Evolutionary conservation across 2,329 filamentous ascomycete species (phyloP).

Genomic region (Sarocladium kiliense): DNA sequence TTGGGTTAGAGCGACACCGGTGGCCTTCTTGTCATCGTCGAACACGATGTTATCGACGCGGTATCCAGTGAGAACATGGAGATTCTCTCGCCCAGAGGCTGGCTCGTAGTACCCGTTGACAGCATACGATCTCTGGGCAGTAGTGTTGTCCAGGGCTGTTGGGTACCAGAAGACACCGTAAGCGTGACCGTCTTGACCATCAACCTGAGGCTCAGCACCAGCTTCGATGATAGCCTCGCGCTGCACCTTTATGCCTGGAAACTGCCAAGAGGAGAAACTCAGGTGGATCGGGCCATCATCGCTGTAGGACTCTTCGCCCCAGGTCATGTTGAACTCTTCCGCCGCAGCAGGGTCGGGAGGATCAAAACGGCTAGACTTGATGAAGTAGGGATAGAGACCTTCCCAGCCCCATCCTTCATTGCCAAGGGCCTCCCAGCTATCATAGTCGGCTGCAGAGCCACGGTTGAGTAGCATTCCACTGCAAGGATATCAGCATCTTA

Average conservation of each 20-base stretch:
- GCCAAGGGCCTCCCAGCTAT: slow-evolving; percentile 31
- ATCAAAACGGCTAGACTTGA: slow-evolving; percentile 16
- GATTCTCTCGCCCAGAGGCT: slow-evolving; percentile 13
- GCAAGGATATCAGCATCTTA: no score
- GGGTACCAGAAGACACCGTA: slow-evolving; percentile 19
- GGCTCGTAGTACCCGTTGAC: slow-evolving; percentile 18
- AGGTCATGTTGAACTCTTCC: slow-evolving; percentile 15
- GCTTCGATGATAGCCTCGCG: slow-evolving; percentile 13
- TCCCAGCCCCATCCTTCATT: slow-evolving; percentile 33
- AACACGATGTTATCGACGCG: slow-evolving; percentile 18
- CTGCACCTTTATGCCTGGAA: slow-evolving; percentile 18
- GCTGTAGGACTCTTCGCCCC: slow-evolving; percentile 17
- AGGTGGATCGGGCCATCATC: slow-evolving; percentile 17
- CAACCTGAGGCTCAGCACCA: slow-evolving; percentile 14
- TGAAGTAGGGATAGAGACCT: slow-evolving; percentile 19
- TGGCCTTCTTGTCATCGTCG: slow-evolving; percentile 16
- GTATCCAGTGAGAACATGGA: slow-evolving; percentile 17
- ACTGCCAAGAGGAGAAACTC: slow-evolving; percentile 20
- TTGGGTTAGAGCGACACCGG: slow-evolving; percentile 7
- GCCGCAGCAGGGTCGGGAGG: slow-evolving; percentile 16
- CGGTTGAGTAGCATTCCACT: slow-evolving; percentile 23
- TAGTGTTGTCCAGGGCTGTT: slow-evolving; percentile 15
- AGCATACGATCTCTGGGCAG: slow-evolving; percentile 15
- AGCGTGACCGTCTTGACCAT: slow-evolving; percentile 14
- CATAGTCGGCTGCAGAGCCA: slow-evolving; percentile 21